These are phyloP conservation scores for Euryodendron excelsum DNA, from an alignment of 148 eudicot species.

Conservation along the genomic window DNA sequence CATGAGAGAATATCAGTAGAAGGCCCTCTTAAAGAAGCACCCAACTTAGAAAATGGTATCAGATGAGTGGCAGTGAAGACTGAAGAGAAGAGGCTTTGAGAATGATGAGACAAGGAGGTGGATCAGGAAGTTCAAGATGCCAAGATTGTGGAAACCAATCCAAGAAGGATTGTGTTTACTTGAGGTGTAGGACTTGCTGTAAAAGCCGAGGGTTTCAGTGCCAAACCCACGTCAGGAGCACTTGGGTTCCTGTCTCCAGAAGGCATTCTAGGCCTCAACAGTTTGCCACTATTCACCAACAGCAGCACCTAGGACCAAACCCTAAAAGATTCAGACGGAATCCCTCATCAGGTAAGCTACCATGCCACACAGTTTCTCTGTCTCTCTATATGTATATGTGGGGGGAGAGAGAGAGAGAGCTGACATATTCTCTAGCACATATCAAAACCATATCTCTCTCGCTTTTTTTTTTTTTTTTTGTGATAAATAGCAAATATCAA, in stretches of 20 bases:
- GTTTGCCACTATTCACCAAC: constrained; percentile 11
- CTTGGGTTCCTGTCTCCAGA: constrained; percentile 71
- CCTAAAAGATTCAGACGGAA: constrained; percentile 16
- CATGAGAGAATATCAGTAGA: not conserved
- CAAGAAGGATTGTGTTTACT: constrained; percentile 55
- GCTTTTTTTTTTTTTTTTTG: too few relatives aligned
- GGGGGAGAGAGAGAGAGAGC: not conserved
- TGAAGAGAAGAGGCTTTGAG: not conserved
- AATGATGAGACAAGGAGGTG: constrained; percentile 22
- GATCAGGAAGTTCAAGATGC: constrained; percentile 33
- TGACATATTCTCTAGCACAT: not conserved
- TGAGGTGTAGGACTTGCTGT: constrained; percentile 72
- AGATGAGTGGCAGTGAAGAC: not conserved
- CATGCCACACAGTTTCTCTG: not conserved
- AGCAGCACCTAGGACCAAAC: not conserved
- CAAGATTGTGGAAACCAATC: constrained; percentile 83
- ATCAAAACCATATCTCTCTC: constrained; percentile 3
- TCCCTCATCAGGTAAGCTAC: constrained; percentile 15
- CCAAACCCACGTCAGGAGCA: constrained; percentile 69
- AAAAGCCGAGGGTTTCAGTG: constrained; percentile 64
- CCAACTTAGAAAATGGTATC: not conserved
- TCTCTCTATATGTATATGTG: not conserved
- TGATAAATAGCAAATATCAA: not conserved
- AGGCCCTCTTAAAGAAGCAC: too few relatives aligned
- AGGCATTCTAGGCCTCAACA: constrained; percentile 24